phyloP scores from a whole-genome alignment of 371 early-diverging fungal species.

The Rhizopus stolonifer region DNA sequence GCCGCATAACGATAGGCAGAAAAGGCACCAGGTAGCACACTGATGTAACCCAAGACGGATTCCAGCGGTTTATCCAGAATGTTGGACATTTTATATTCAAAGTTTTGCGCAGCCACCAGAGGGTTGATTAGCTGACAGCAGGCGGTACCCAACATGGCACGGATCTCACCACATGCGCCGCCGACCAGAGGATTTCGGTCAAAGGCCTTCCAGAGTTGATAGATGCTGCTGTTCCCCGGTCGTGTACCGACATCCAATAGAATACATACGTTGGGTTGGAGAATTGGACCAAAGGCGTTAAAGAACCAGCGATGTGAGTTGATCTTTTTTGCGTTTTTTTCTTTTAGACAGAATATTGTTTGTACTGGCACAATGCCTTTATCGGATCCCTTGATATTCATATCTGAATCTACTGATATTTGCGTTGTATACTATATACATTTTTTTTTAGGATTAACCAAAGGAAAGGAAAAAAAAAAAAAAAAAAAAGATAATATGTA shows the following conservation, averaged over 20 bases:
- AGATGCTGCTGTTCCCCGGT: conserved; percentile 68
- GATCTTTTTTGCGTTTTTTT: conserved; percentile 73
- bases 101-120: conserved; percentile 81
- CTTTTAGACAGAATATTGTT: conserved; percentile 80
- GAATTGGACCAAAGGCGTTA: conserved; percentile 76
- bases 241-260: conserved; percentile 85
- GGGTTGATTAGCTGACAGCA: conserved; percentile 74
- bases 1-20: conserved; percentile 84
- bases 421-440: conserved; percentile 87
- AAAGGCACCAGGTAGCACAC: conserved; percentile 85
- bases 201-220: conserved; percentile 82
- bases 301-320: conserved; percentile 93
- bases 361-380: conserved; percentile 79
- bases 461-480: background rate
- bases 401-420: conserved; percentile 72
- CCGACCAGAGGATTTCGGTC: conserved; percentile 66
- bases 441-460: too few species aligned
- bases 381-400: conserved; percentile 70
- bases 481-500: background rate
- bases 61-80: conserved; percentile 89
- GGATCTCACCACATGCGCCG: conserved; percentile 89
- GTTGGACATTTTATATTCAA: conserved; percentile 83
- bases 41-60: conserved; percentile 84
- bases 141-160: conserved; percentile 71
- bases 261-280: conserved; percentile 77